Evolutionary conservation across 192 early-diverging fungal genomes (phyloP), one percentile per base, ranked within the genome.

Genomic region (Coemansia asiatica): DNA sequence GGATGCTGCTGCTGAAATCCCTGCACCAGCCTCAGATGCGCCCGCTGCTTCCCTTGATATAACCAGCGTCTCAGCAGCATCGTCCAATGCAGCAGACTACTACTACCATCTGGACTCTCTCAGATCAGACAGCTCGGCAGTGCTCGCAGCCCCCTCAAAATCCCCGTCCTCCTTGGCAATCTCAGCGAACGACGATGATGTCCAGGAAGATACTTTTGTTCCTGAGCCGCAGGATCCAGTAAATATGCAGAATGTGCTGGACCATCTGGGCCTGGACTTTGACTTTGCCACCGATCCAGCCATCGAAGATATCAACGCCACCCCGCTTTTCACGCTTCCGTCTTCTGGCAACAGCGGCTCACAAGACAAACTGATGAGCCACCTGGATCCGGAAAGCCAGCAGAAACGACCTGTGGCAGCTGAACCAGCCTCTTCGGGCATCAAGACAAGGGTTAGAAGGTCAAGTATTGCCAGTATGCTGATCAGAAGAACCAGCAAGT

Each of bases 401-500:
- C 5, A 3, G 40, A 44, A 2, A 44, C 6, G 40, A 13, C 10
- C 40, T 16, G 40, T 16, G 8, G 2, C 15, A 13, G 15, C 40
- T 2, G 40, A 44, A 9, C 2, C 40, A 13, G 8, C 40, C 15
- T 44, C 40, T 9, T 44, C 40, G 15, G 40, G 40, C 5, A 13
- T 16, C 40, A 77, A 67, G 59, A 16, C 59, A 8, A 57, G 66
- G 55, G 31, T 51, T 18, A 63, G 77, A 5, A 72, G 77, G 16
- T 38, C 72, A 12, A 79, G 77, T 58, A 67, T 79, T 35, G 77
- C 71, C 1, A 69, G 72, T 21, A 50, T 74, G 60, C 55, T 79
- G 61, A 70, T 71, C 57, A 63, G 67, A 33, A 49, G 72, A 1
- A 25, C 66, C 4, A 68, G 69, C 66, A 67, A 58, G 23, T 54